Evolutionary conservation across 495 filamentous ascomycete genomes (phyloP), one percentile per base, ranked within the genome.

Genomic region (Jackrogersella minutella): DNA sequence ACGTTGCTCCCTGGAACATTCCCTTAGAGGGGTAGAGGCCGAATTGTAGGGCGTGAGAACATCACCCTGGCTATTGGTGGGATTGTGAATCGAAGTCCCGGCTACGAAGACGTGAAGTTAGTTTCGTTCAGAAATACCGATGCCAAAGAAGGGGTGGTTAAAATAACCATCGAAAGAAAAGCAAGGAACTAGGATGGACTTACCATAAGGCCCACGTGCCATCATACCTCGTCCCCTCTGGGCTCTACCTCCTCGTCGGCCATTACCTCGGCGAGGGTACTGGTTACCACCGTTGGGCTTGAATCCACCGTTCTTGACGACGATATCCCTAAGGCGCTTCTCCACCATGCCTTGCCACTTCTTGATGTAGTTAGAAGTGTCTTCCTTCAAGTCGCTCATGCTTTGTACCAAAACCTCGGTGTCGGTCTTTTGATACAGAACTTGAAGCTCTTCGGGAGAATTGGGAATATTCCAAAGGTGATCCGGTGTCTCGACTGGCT

Each of bases 31-130:
- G 10, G 80, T 85, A 8, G 73, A 63, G 8, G 72, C 78, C 0
- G 82, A 80, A 6, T 82, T 80, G 59, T 81, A 83, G 2, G 82
- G 70, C 40, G 74, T 66, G 30, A 70, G 68, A 54, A 84, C 66
- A 19, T 63, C 65, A 5, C 73, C 73, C 33, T 83, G 10, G 21
- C 24, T 26, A 1, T 26, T 11, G 5, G 41, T 79, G 24, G 71
- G 56, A 57, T 79, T 75, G 26, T 79, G 64, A 21, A 64, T 68
- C 17, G 71, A 58, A 5, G 72, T 58, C 44, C 69, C 69, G 8
- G 72, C 57, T 11, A 59, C 80, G 81, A 39, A 16, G 9, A 46
- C 7, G 8, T 11, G 24, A 28, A 21, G 46, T 74, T 58, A 74
- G 72, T 40, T 10, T 21, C 31, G 21, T 17, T 34, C 19, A 47